Base-by-base conservation (phyloP, 768 basidiomycete species). In the Agaricus bisporus region DNA sequence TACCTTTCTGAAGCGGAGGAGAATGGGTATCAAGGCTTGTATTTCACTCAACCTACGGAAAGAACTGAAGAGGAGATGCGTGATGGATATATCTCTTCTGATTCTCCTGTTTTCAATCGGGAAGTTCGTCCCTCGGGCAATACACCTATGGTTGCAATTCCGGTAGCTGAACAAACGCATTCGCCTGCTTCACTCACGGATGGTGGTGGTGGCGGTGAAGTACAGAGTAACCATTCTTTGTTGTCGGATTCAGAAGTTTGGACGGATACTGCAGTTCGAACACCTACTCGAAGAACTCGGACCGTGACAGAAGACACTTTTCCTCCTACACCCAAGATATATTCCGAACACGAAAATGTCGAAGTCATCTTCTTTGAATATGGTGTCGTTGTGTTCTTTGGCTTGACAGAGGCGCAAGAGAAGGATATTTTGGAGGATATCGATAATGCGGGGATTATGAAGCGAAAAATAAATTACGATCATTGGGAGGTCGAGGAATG, bases 401-500 rank as follows among this genome's bases (percentile, higher is more conserved):
- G 95, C 1, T 74, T 98, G 49, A 68, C 76, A 2, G 92, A 94
- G 63, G 64, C 69, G 4, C 83, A 95, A 63, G 95, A 98, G 70
- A 77, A 74, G 55, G 81, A 83, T 58, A 83, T 98, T 41, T 66
- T 98, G 41, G 93, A 95, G 54, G 95, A 98, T 64, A 71, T 93
- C 15, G 78, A 82, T 4, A 77, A 73, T 37, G 91, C 89, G 0
- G 85, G 86, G 2, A 75, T 85, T 1, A 72, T 91, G 73, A 79
- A 77, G 50, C 69, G 86, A 41, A 74, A 73, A 48, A 71, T 87
- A 38, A 66, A 67, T 7, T 81, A 90, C 63, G 79, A 77, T 9
- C 79, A 86, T 58, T 95, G 94, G 94, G 92, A 97, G 64, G 75
- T 95, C 17, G 95, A 98, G 66, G 87, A 93, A 62, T 95, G 88